These are phyloP conservation scores for Aulographum hederae DNA, from an alignment of 2,329 filamentous ascomycete species.

Conservation along the genomic window DNA sequence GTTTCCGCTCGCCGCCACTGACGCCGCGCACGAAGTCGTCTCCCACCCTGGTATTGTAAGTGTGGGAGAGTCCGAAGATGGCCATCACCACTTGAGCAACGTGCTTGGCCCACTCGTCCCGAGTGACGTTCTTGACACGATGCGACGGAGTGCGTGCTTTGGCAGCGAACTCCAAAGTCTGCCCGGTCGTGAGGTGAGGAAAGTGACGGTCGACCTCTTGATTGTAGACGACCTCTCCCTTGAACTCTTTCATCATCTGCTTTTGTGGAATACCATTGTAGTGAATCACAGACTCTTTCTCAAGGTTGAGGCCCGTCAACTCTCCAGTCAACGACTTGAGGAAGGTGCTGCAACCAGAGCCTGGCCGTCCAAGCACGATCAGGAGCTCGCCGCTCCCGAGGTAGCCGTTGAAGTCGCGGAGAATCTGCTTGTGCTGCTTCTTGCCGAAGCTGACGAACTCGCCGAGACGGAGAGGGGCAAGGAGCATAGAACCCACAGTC, in stretches of 20 bases:
- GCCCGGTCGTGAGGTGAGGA: slow-evolving; percentile 35
- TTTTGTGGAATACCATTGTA: slow-evolving; percentile 36
- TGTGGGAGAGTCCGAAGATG: slow-evolving; percentile 35
- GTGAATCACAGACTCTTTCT: slow-evolving; percentile 32
- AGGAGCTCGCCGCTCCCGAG: slow-evolving; percentile 31
- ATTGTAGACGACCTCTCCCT: slow-evolving; percentile 26
- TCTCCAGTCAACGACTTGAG: slow-evolving; percentile 45
- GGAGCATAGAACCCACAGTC: slow-evolving; percentile 41
- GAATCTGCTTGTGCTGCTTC: slow-evolving; percentile 33
- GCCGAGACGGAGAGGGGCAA: slow-evolving; percentile 37
- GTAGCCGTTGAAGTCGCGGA: slow-evolving; percentile 34
- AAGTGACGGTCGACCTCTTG: slow-evolving; percentile 34
- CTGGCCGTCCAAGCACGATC: slow-evolving; percentile 28
- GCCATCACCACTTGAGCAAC: slow-evolving; percentile 33
- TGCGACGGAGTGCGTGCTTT: slow-evolving; percentile 30
- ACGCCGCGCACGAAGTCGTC: slow-evolving; percentile 43
- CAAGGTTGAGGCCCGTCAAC: slow-evolving; percentile 37
- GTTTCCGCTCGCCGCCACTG: slow-evolving; percentile 38
- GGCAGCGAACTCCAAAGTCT: slow-evolving; percentile 39
- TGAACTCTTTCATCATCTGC: slow-evolving; percentile 27
- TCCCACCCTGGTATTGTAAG: slow-evolving; percentile 34
- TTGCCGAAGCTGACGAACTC: slow-evolving; percentile 33
- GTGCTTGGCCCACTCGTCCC: slow-evolving; percentile 26
- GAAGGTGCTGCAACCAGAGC: slow-evolving; percentile 44
- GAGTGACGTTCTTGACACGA: slow-evolving; percentile 16